Evolutionary conservation across 805 yeast genomes (phyloP).

Genomic region (Candida corydali): DNA sequence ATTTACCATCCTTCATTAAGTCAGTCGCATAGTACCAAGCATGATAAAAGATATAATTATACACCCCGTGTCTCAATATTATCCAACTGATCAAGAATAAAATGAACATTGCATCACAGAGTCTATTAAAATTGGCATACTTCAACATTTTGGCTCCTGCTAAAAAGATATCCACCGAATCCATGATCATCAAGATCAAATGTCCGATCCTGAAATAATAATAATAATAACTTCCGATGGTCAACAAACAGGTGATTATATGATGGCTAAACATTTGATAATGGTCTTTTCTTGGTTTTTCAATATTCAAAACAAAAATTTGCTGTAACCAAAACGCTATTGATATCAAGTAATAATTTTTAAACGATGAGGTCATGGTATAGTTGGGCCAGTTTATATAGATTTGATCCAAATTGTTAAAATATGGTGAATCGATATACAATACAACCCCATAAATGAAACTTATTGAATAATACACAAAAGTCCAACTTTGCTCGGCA

Average conservation of each 20-base stretch:
- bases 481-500: constrained; percentile 84
- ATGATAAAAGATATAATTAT: constrained; percentile 62
- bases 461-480: constrained; percentile 54
- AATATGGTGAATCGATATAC: constrained; percentile 57
- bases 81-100: constrained; percentile 70
- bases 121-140: constrained; percentile 55
- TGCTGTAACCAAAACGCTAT: constrained; percentile 82
- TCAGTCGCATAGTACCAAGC: constrained; percentile 40
- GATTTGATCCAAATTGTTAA: constrained; percentile 50
- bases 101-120: constrained; percentile 69
- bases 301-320: constrained; percentile 70
- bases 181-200: constrained; percentile 75
- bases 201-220: constrained; percentile 78
- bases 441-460: constrained; percentile 56
- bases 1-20: constrained; percentile 49
- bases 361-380: constrained; percentile 47
- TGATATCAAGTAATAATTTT: constrained; percentile 67
- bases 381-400: constrained; percentile 76
- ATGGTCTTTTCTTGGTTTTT: constrained; percentile 77
- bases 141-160: constrained; percentile 73
- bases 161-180: constrained; percentile 70
- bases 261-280: constrained; percentile 87
- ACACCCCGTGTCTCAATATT: constrained; percentile 65
- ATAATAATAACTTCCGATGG: constrained; percentile 67
- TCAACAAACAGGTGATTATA: constrained; percentile 66